These are phyloP conservation scores for Darksidea phi DNA, from an alignment of 495 filamentous ascomycete species.

Conservation along the genomic window DNA sequence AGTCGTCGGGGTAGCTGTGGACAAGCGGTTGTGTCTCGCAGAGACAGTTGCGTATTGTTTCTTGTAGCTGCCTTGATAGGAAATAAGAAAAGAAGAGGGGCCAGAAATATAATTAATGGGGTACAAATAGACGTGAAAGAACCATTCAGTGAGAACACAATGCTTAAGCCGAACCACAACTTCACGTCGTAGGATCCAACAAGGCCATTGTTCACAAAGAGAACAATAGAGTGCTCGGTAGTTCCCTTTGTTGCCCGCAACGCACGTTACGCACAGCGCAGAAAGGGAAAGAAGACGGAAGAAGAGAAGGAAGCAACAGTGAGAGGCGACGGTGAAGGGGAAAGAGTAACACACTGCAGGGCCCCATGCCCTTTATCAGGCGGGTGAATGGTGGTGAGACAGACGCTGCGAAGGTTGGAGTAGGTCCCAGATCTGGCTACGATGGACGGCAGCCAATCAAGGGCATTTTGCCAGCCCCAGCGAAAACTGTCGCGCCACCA, in stretches of 20 bases:
- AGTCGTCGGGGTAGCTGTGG: neutral
- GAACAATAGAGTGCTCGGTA: neutral
- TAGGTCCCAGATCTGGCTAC: constrained; percentile 1
- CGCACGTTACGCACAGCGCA: constrained; percentile 4
- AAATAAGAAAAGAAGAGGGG: neutral
- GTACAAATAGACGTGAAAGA: constrained; percentile 8
- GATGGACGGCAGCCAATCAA: constrained; percentile 26
- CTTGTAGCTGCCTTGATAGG: neutral
- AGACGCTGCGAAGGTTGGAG: constrained; percentile 14
- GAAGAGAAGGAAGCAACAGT: neutral
- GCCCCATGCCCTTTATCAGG: constrained; percentile 17
- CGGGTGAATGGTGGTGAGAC: constrained; percentile 28
- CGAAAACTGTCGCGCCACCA: constrained; percentile 31
- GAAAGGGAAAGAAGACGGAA: neutral
- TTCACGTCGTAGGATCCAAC: constrained; percentile 4
- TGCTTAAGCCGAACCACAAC: constrained; percentile 2
- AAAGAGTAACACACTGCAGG: constrained; percentile 3
- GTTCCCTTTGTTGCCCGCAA: constrained; percentile 17
- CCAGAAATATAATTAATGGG: neutral
- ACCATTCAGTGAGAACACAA: constrained; percentile 12
- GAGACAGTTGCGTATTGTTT: too few relatives aligned
- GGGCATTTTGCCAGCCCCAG: constrained; percentile 1
- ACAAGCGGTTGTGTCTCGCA: too few relatives aligned
- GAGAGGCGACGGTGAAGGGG: neutral
- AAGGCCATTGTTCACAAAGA: constrained; percentile 18